Percentiles rank a stretch among this genome's conserved stretches.
These are phyloP conservation scores for Trypethelium eluteriae DNA, from an alignment of 495 filamentous ascomycete species.

Conservation along the genomic window DNA sequence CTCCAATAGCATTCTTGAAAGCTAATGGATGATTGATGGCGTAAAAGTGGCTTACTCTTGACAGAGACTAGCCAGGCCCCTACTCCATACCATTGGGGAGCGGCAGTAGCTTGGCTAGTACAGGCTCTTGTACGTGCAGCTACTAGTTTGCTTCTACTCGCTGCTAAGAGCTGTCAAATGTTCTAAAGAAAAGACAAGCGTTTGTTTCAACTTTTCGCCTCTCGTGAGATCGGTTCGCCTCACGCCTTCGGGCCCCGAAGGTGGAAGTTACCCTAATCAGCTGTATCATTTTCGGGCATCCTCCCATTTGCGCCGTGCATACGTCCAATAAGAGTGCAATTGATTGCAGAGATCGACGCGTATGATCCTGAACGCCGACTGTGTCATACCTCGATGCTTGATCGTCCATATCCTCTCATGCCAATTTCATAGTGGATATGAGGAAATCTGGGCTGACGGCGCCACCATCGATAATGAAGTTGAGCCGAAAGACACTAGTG, in stretches of 20 bases:
- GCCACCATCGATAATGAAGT: conserved; percentile 12
- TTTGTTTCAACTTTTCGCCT: conserved; percentile 12
- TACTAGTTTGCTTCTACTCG: not conserved
- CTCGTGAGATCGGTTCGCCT: not conserved
- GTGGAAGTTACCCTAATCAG: not conserved
- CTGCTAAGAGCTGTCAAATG: not conserved
- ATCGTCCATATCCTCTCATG: not conserved
- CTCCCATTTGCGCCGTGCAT: not conserved
- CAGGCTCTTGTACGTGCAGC: not conserved
- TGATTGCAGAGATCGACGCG: not conserved
- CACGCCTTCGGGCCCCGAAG: not conserved
- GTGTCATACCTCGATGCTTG: not conserved
- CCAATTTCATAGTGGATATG: not conserved
- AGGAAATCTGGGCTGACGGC: conserved; percentile 1
- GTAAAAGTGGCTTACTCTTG: not conserved
- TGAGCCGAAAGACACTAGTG: conserved; percentile 7
- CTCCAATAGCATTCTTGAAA: not conserved
- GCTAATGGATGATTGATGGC: conserved; percentile 5
- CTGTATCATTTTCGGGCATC: not conserved
- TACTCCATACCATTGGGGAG: not conserved
- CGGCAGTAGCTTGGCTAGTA: not conserved
- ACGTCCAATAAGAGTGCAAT: not conserved
- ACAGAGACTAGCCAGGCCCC: not conserved
- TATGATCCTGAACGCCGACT: not conserved
- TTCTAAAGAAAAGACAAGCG: not conserved